A percentile compares a stretch with the other conserved stretches of the same genome.
These are phyloP conservation scores for Boletus rufocinnamomeus DNA, from an alignment of 768 basidiomycete genomes.

Conservation along the genomic window DNA sequence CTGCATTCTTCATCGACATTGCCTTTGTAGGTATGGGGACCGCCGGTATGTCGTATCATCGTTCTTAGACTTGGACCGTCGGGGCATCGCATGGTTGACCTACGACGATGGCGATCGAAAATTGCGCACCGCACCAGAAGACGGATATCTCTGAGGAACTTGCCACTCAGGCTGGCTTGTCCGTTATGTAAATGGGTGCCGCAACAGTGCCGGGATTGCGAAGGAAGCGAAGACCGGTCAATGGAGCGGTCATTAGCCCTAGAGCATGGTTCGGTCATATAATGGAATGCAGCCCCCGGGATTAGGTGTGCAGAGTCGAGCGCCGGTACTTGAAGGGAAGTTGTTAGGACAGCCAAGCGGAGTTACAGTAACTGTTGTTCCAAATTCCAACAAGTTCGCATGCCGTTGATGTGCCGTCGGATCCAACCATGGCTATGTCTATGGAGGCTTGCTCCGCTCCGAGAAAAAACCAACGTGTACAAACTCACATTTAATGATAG, in stretches of 20 bases:
- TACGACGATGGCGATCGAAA: background rate
- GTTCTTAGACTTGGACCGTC: background rate
- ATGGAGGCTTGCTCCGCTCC: too few species aligned
- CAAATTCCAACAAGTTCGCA: too few species aligned
- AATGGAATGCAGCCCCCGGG: background rate
- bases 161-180: too few species aligned
- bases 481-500: too few species aligned
- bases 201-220: background rate
- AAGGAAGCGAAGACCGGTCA: background rate
- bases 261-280: background rate
- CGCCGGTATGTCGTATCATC: background rate
- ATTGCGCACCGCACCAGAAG: background rate
- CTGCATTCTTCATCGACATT: background rate
- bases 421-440: background rate
- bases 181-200: background rate
- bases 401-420: background rate
- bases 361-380: background rate
- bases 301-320: background rate
- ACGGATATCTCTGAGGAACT: background rate
- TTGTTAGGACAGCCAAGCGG: background rate
- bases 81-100: background rate
- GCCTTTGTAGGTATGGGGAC: too few species aligned
- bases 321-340: background rate
- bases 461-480: too few species aligned
- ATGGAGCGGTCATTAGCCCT: background rate